Evolutionary conservation across 1,139 yeast species (phyloP).

Genomic region (Spathaspora sp.): DNA sequence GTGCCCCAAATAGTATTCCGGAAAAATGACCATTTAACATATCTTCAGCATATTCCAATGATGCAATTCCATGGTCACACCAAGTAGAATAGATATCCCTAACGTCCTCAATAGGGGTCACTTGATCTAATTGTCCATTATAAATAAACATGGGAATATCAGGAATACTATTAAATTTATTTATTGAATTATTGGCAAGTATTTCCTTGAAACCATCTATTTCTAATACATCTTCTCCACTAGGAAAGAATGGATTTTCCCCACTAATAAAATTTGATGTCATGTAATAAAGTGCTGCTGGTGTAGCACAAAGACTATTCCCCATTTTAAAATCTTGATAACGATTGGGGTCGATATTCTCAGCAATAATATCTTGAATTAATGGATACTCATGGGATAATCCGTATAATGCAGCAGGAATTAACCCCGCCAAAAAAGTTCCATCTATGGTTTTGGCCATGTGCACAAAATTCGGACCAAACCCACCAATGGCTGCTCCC

Average conservation of each 20-base stretch:
- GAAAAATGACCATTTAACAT: constrained; percentile 27
- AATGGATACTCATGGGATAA: constrained; percentile 27
- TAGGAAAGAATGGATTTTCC: too few relatives aligned
- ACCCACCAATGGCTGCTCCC: constrained; percentile 37
- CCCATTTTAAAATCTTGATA: too few relatives aligned
- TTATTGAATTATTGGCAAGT: constrained; percentile 23
- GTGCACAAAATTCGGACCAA: constrained; percentile 25
- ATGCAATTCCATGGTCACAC: constrained; percentile 31
- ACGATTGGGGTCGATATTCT: constrained; percentile 13
- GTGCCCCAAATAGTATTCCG: constrained; percentile 26
- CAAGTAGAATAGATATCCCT: constrained; percentile 27
- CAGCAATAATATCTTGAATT: neutral
- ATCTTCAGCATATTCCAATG: constrained; percentile 29
- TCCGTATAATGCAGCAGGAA: constrained; percentile 27
- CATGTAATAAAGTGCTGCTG: too few relatives aligned
- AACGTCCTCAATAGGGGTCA: constrained; percentile 28
- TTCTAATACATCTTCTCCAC: constrained; percentile 15
- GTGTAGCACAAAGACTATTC: too few relatives aligned
- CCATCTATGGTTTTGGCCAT: constrained; percentile 28
- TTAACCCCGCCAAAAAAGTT: constrained; percentile 25
- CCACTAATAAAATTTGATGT: too few relatives aligned
- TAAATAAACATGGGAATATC: constrained; percentile 33
- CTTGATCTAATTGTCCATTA: constrained; percentile 30
- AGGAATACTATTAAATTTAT: constrained; percentile 19
- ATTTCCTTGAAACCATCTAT: constrained; percentile 18